Evolutionary conservation across 2,329 filamentous ascomycete species (phyloP), one percentile per base, ranked within the genome.

Genomic region (Dactylonectria macrodidyma): DNA sequence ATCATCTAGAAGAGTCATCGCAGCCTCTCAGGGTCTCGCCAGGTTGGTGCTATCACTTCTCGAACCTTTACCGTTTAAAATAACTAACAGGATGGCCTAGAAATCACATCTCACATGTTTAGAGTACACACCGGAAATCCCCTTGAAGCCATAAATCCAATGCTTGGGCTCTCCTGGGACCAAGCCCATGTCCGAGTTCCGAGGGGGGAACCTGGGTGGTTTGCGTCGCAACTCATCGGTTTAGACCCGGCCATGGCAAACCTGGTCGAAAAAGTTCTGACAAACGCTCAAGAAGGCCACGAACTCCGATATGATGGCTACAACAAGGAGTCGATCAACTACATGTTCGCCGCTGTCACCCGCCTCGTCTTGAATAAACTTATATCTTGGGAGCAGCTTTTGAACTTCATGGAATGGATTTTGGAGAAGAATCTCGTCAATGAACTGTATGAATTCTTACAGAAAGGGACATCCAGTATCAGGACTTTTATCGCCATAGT

Each of bases 221-320:
- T 59, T 24, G 19, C 14, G 26, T 59, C 30, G 34, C 41, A 36
- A 22, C 26, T 59, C 2, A 26, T n/a, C 9, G 38, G 6, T 7
- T 1, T 34, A 6, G 44, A 34, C 3, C 5, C 56, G 7, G 1
- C 34, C 8, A 16, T 9, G 2, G 30, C n/a, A 54, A 11, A n/a
- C n/a, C 5, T 54, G 0, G 5, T 54, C 10, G 51, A 54, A 24
- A 14, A 38, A 14, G 5, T 36, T 22, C n/a, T 54, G 2, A 6
- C 11, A 5, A 12, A n/a, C 1, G 34, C 2, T 1, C 0, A 24
- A 0, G 3, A 12, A 10, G 3, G 16, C 3, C 14, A 3, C 10
- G 16, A 52, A n/a, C 16, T 58, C 26, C 24, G 24, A 2, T 36
- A 46, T 11, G 11, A 46, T 5, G 52, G 19, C 19, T 24, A 36